Percentiles rank a stretch among this genome's conserved stretches.
Conservation (phyloP, 441 rosid genomes). For the Manihot esculenta region DNA sequence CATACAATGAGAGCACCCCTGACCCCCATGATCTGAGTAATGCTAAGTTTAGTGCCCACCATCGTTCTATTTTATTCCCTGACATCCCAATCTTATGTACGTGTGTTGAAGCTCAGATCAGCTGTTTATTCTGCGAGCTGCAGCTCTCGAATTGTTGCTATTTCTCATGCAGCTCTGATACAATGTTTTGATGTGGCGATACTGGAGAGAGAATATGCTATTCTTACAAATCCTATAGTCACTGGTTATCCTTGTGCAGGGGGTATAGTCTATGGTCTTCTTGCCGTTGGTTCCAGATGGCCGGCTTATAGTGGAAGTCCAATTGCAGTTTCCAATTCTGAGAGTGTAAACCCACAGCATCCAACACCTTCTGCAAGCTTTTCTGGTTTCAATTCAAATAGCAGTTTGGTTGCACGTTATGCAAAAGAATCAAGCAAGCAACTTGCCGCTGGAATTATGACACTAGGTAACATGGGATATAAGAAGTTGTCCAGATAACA, state of each 20-base stretch:
- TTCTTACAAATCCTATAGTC: constrained; percentile 62
- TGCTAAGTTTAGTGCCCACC: constrained; percentile 46
- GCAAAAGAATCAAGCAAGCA: constrained; percentile 94
- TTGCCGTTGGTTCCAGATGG: constrained; percentile 96
- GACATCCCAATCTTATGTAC: constrained; percentile 74
- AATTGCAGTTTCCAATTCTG: constrained; percentile 46
- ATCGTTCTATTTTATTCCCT: constrained; percentile 68
- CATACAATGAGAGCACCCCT: constrained; percentile 35
- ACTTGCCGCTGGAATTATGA: constrained; percentile 78
- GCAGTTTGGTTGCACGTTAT: constrained; percentile 65
- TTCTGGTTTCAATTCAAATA: constrained; percentile 48
- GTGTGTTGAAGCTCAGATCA: constrained; percentile 67
- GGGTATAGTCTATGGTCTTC: constrained; percentile 83
- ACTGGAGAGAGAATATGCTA: constrained; percentile 54
- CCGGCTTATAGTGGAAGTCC: constrained; percentile 86
- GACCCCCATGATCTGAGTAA: constrained; percentile 41
- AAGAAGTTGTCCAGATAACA: constrained; percentile 64
- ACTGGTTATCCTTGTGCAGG: constrained; percentile 47
- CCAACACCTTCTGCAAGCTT: constrained; percentile 56
- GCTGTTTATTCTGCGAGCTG: constrained; percentile 73
- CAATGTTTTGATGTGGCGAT: constrained; percentile 75
- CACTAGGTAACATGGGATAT: constrained; percentile 76
- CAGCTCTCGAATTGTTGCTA: constrained; percentile 85
- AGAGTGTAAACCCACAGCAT: constrained; percentile 63
- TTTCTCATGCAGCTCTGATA: constrained; percentile 79